Base-by-base conservation (phyloP, 371 early-diverging fungal genomes). In the Actinomortierella ambigua region DNA sequence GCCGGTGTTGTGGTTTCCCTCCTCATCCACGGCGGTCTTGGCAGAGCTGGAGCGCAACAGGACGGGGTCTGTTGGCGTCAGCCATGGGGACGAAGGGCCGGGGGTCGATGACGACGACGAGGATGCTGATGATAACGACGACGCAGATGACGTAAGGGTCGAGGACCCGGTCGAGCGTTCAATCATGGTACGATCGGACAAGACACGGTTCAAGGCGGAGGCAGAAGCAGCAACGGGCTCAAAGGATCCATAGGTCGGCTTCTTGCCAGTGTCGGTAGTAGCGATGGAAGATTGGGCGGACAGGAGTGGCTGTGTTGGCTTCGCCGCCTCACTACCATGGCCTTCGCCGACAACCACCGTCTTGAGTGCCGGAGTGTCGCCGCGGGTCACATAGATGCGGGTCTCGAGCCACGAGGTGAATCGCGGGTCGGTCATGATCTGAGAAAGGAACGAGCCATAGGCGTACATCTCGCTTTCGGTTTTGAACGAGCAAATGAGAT, bases 391-490 rank as follows among this genome's bases (percentile, higher is more conserved):
- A 17, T 41, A 54, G 14, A 54, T 42, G 24, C 41, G 41, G 11
- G 41, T 41, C 34, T 54, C n/a, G 42, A 54, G 41, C 54, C 54
- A 54, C 2, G 42, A 41, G 15, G 54, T 54, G 44, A 54, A 54
- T 22, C 54, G 40, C 1, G 54, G 54, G 24, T 54, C 54, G 3
- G 24, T 39, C 23, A 42, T 54, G 42, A 54, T 40, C 54, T 54
- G 54, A 23, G 39, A 24, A n/a, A 54, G 42, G 54, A 54, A 54
- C 20, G 54, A 41, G 42, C 54, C 54, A 42, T 54, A 54, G 15
- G 54, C 54, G n/a, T 54, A 41, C 20, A 54, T 18, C 22, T 54
- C 54, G 8, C 54, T 54, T 6, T 41, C 41, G 0, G 54, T 54
- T 14, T 41, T 39, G 54, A 54, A 54, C 14, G 54, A 41, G 26